These are phyloP conservation scores for Colletotrichum abscissum DNA, from an alignment of 2,329 filamentous ascomycete species.

Conservation along the genomic window DNA sequence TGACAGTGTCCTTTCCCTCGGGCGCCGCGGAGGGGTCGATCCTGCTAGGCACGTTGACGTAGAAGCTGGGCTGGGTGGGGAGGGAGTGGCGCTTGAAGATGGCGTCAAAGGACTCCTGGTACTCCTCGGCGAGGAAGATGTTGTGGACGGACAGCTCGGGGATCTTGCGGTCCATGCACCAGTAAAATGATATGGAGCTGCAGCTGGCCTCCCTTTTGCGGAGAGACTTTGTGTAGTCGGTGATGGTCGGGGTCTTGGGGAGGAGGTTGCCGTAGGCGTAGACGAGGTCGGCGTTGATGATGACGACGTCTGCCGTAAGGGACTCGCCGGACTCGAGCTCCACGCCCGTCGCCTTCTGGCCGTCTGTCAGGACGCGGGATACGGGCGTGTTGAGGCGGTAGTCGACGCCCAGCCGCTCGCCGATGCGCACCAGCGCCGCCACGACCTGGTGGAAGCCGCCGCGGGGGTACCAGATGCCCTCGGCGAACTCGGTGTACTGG, in stretches of 20 bases:
- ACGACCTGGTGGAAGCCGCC: constrained; percentile 78
- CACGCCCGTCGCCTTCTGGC: constrained; percentile 68
- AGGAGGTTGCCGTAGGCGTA: constrained; percentile 81
- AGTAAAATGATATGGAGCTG: constrained; percentile 83
- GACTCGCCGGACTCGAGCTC: constrained; percentile 66
- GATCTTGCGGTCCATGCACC: constrained; percentile 70
- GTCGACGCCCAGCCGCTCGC: constrained; percentile 69
- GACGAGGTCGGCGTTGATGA: constrained; percentile 79
- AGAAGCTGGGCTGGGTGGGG: constrained; percentile 77
- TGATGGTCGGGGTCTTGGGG: constrained; percentile 51
- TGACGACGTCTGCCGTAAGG: constrained; percentile 72
- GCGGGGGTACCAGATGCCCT: constrained; percentile 81
- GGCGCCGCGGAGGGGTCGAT: constrained; percentile 77
- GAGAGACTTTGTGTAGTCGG: constrained; percentile 50
- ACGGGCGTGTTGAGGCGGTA: constrained; percentile 72
- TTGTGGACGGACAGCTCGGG: constrained; percentile 77
- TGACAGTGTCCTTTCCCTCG: constrained; percentile 70
- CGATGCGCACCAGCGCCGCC: constrained; percentile 71
- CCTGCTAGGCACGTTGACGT: constrained; percentile 80
- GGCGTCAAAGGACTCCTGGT: constrained; percentile 78
- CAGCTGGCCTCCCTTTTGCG: constrained; percentile 69
- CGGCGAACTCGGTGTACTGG: constrained; percentile 80
- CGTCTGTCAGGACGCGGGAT: constrained; percentile 65
- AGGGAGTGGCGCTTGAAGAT: constrained; percentile 79
- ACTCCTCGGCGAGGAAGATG: constrained; percentile 81